Evolutionary conservation across 2,329 filamentous ascomycete species (phyloP), one percentile per base, ranked within the genome.

Genomic region (Scedosporium apiospermum): DNA sequence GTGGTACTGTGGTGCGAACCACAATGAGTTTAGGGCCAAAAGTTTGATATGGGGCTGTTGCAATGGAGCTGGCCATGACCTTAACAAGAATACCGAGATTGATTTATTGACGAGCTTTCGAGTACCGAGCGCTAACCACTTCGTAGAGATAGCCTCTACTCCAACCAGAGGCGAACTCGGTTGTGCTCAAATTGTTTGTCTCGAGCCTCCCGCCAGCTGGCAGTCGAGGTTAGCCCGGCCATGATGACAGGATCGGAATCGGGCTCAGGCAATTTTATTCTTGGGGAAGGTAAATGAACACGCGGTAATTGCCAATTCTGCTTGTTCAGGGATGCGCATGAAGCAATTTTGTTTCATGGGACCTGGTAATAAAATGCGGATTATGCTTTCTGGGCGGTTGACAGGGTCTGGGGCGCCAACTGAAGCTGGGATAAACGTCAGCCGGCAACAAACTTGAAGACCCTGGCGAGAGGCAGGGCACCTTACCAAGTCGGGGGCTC

Each of bases 261-360:
- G 44, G 18, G 18, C 57, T 58, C 27, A 16, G 57, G 21, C 38
- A 60, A 23, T 21, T 42, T 26, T 46, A 34, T 26, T 46, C 16
- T 44, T 21, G 26, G 23, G 58, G 6, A 14, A 60, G 14, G 27
- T n/a, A 26, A 26, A 44, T 60, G 34, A 42, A 60, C 27, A 42
- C 6, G 53, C 23, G 38, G 30, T 42, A 55, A 38, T 62, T 38
- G 49, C 16, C 38, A 18, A n/a, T 53, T 53, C 57, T 63, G 57
- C 26, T 30, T 51, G 57, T 58, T 26, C 57, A 38, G 34, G 61
- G 41, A 60, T 41, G 12, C 57, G 58, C 62, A 63, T 63, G 62
- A 63, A 53, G 34, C 30, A 59, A 42, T 10, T 55, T 61, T 41
- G 60, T 61, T 61, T 61, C 49, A 61, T 23, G 10, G 60, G 49